These are phyloP conservation scores for Fusarium devonianum DNA, from an alignment of 2,329 filamentous ascomycete species.

Conservation along the genomic window DNA sequence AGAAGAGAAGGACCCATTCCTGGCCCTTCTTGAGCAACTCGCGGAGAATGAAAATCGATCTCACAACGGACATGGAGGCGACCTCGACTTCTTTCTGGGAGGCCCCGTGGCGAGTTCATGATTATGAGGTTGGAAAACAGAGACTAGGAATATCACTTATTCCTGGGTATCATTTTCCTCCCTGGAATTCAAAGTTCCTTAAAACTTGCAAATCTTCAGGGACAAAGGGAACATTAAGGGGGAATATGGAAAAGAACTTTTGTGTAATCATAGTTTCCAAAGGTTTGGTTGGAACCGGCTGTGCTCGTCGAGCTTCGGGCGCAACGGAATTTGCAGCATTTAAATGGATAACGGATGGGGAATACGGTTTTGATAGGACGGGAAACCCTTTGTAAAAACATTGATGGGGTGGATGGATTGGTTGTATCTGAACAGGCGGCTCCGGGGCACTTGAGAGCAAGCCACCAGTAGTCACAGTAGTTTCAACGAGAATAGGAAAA, in stretches of 20 bases:
- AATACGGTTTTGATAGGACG: conserved; percentile 22
- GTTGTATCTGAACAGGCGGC: not conserved
- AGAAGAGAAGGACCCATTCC: conserved; percentile 81
- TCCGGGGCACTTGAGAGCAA: conserved; percentile 14
- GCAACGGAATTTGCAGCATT: conserved; percentile 29
- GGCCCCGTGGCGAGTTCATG: conserved; percentile 32
- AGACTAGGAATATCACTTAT: not conserved
- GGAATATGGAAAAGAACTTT: conserved; percentile 1
- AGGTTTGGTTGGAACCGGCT: conserved; percentile 1
- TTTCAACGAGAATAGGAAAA: conserved; percentile 8
- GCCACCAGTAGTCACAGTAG: conserved; percentile 30
- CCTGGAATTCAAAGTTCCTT: not conserved
- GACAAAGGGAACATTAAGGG: not conserved
- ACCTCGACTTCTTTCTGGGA: conserved; percentile 78
- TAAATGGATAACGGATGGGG: conserved; percentile 25
- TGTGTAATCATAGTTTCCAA: too few relatives aligned
- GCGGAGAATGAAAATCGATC: conserved; percentile 76
- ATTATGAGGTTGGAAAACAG: not conserved
- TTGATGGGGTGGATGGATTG: conserved; percentile 9
- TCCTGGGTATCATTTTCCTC: conserved; percentile 8
- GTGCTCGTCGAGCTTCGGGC: conserved; percentile 10
- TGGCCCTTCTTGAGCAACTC: conserved; percentile 80
- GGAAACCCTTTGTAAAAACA: conserved; percentile 20
- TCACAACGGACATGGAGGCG: conserved; percentile 70
- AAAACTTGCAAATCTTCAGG: conserved; percentile 5